phyloP scores from a whole-genome alignment of 2,329 filamentous ascomycete genomes.

The Zymoseptoria pseudotritici region DNA sequence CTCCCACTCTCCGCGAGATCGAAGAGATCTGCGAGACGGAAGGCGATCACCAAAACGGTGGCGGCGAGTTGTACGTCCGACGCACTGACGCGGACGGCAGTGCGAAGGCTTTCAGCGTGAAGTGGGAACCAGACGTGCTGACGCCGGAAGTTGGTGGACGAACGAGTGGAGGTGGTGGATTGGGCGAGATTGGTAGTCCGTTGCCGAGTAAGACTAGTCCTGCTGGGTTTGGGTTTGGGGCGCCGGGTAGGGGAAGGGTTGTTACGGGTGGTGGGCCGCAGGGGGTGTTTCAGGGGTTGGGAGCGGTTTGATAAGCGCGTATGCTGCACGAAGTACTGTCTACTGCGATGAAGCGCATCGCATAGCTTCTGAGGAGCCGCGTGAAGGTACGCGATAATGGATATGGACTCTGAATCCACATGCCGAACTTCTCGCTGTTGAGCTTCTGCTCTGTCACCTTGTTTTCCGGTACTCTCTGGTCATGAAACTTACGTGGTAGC shows the following conservation, averaged over 20 bases:
- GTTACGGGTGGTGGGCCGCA: constrained; percentile 3
- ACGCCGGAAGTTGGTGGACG: constrained; percentile 23
- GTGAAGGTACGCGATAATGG: too few species aligned
- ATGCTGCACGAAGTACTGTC: too few species aligned
- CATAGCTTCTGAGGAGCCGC: too few species aligned
- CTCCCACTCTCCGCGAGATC: constrained; percentile 59
- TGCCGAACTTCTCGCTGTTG: too few species aligned
- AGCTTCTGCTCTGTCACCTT: too few species aligned
- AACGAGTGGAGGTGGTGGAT: constrained; percentile 16
- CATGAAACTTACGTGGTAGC: too few species aligned
- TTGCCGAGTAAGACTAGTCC: constrained; percentile 37
- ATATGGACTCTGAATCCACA: too few species aligned
- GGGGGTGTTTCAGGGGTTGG: constrained; percentile 20
- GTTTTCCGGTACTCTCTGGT: too few species aligned
- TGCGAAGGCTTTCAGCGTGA: constrained; percentile 33
- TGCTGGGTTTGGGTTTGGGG: constrained; percentile 23
- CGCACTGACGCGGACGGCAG: constrained; percentile 36
- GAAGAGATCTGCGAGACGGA: constrained; percentile 84
- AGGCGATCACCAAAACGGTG: constrained; percentile 77
- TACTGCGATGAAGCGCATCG: too few species aligned
- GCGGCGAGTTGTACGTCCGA: constrained; percentile 72
- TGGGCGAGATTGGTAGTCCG: constrained; percentile 44
- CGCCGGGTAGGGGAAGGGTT: constrained; percentile 18
- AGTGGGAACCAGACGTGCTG: constrained; percentile 31
- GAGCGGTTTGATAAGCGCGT: constrained; percentile 12